Base-by-base conservation (phyloP, 1,284 basidiomycete genomes). In the Boletus sp. region DNA sequence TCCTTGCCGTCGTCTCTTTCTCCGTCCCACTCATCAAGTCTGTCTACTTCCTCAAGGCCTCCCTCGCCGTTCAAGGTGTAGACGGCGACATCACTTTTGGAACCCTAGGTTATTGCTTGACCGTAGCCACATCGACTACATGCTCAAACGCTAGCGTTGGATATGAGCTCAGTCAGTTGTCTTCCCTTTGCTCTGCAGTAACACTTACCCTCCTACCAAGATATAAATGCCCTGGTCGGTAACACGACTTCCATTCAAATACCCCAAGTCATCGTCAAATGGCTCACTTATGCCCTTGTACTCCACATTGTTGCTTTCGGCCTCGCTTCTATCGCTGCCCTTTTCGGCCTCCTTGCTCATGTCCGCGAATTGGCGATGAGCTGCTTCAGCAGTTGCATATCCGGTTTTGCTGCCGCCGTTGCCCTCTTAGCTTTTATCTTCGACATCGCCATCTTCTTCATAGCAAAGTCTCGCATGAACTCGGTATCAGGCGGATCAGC, bases 281-380 rank as follows among this genome's bases (percentile, higher is more conserved):
- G 91, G 85, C 71, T 94, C 60, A 95, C 92, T 12, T 93, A 93
- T 59, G 83, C 82, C 17, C 81, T 95, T 54, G 82, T 94, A 52
- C 76, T 94, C n/a, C 91, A 94, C 62, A 79, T 92, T 55, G 82
- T 91, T 46, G 91, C 88, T 13, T 79, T 94, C 49, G 77, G 69
- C 26, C 74, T 84, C 29, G 79, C 89, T 7, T 86, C 76, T n/a
- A 70, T 78, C 17, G 81, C 88, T 1, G 76, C 88, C 12, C 42
- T 92, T 27, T 87, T 92, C 55, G 89, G 89, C 39, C 75, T 93
- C 20, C 76, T 94, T 26, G 90, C 90, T 5, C 88, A 93, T 59
- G 76, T 94, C 51, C 82, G 88, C 8, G 87, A 91, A 62, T 82
- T 93, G 75, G 79, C 85, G 53, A 86, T 91, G 80, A 73, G 81